Percentiles rank a stretch among this genome's conserved stretches.
Evolutionary conservation across 768 basidiomycete species (phyloP).

Genomic region (Cyathus striatus): DNA sequence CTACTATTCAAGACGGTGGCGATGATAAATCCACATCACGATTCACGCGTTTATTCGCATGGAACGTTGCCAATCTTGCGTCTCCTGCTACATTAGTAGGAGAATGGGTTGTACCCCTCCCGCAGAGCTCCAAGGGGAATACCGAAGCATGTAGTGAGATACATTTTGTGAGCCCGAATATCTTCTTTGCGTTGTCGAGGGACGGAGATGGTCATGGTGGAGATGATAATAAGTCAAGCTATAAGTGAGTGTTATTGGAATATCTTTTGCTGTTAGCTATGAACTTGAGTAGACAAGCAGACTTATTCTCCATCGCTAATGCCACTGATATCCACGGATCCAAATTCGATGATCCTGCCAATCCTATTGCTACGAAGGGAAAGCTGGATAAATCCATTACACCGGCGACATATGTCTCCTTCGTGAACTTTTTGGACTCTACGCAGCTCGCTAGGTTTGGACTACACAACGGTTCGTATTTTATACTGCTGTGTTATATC

Average conservation of each 20-base stretch:
- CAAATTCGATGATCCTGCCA: conserved; percentile 46
- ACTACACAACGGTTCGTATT: conserved; percentile 48
- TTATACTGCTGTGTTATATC: not conserved
- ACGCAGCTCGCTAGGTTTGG: conserved; percentile 56
- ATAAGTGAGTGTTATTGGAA: conserved; percentile 37
- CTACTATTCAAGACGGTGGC: conserved; percentile 62
- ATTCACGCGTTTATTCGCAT: conserved; percentile 54
- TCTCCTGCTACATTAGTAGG: conserved; percentile 36
- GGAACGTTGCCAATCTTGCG: conserved; percentile 35
- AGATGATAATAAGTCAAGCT: conserved; percentile 39
- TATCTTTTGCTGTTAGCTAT: not conserved
- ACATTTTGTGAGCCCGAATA: conserved; percentile 42
- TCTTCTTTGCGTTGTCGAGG: conserved; percentile 57
- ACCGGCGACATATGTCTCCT: conserved; percentile 50
- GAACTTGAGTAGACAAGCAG: conserved; percentile 38
- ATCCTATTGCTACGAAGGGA: conserved; percentile 47
- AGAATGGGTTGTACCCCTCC: conserved; percentile 59
- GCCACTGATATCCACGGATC: conserved; percentile 61
- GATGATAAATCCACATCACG: conserved; percentile 37
- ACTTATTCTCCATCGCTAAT: conserved; percentile 49
- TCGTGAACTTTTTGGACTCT: conserved; percentile 50
- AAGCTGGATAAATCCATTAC: conserved; percentile 39
- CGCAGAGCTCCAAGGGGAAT: conserved; percentile 45
- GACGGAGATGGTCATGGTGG: conserved; percentile 60
- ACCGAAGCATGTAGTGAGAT: conserved; percentile 52